A percentile compares a stretch with the other conserved stretches of the same genome.
These are phyloP conservation scores for Fusarium mexicanum DNA, from an alignment of 2,329 filamentous ascomycete genomes.

Conservation along the genomic window DNA sequence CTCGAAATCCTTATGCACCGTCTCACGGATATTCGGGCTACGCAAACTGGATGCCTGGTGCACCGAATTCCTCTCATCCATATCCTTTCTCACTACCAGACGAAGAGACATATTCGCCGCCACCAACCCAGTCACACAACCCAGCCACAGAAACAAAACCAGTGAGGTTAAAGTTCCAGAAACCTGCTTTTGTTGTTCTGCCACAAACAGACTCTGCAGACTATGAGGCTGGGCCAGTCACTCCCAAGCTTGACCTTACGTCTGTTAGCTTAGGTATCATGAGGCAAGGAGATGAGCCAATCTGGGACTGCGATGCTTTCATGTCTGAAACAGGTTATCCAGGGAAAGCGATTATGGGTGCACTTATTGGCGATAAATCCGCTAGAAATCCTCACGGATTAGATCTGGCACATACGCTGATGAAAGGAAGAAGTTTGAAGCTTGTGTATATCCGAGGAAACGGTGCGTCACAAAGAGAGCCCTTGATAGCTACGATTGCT, in stretches of 20 bases:
- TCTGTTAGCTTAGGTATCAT: neutral
- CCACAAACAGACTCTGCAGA: slow-evolving; percentile 6
- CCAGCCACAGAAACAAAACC: neutral
- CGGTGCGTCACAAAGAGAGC: neutral
- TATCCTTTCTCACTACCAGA: neutral
- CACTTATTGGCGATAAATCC: slow-evolving; percentile 15
- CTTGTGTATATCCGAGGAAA: slow-evolving; percentile 22
- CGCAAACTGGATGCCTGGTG: neutral
- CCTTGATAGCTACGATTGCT: neutral
- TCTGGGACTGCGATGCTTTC: slow-evolving; percentile 20
- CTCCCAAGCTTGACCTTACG: neutral
- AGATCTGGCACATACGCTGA: slow-evolving; percentile 13
- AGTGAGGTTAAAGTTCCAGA: neutral
- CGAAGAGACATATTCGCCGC: neutral
- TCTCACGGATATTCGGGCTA: neutral
- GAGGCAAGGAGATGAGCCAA: neutral
- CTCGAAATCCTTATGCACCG: too few relatives aligned
- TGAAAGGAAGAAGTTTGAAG: neutral
- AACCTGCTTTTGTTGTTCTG: slow-evolving; percentile 12
- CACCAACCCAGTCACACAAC: rapidly evolving
- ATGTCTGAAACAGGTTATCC: neutral
- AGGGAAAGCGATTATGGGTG: slow-evolving; percentile 13
- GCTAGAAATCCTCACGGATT: slow-evolving; percentile 13
- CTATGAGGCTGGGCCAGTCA: neutral
- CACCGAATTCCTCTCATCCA: neutral